Base-by-base conservation (phyloP, 164 flowering plant species). In the Tinospora cordifolia region DNA sequence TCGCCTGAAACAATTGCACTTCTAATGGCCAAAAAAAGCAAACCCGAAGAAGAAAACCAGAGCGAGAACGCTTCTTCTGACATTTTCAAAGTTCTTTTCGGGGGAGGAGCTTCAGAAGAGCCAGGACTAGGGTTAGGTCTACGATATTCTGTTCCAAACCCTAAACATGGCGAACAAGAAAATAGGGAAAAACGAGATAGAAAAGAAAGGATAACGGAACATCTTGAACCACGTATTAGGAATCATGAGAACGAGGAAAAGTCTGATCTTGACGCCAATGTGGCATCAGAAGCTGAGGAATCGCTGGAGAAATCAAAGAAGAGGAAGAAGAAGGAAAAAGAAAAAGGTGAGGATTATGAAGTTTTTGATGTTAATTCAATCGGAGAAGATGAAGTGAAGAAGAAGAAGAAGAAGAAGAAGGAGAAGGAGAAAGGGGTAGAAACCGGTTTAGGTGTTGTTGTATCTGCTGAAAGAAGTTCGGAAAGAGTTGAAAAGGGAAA, bases 81-180 rank as follows among this genome's bases (percentile, higher is more conserved):
- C 72, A 69, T 90, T 41, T 88, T 93, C 82, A 78, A 75, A 34
- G 66, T 84, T 74, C 69, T 90, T 8, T 91, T 91, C 65, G 91
- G 97, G 46, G 87, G 90, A 60, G 75, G 72, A 25, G 71, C 75
- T 47, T 36, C 79, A 0, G 79, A 80, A 62, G 74, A 79, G 8
- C 34, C 65, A 12, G 71, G 70, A 15, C 68, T 49, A 38, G 46
- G 67, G 60, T n/a, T 40, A 25, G 38, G 73, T 12, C 67, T 22
- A 47, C 65, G 24, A 7, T 62, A 41, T 40, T 62, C 49, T 40
- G 22, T 0, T 10, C 62, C 68, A 66, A 69, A 40, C 44, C 51
- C 73, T 27, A 46, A 26, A 21, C n/a, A 30, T 30, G 36, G 36
- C 2, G 36, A 30, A 47, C 60, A 70, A 34, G 7, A 72, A n/a